Conservation (phyloP, 148 eudicot species). For the Selenicereus undatus region DNA sequence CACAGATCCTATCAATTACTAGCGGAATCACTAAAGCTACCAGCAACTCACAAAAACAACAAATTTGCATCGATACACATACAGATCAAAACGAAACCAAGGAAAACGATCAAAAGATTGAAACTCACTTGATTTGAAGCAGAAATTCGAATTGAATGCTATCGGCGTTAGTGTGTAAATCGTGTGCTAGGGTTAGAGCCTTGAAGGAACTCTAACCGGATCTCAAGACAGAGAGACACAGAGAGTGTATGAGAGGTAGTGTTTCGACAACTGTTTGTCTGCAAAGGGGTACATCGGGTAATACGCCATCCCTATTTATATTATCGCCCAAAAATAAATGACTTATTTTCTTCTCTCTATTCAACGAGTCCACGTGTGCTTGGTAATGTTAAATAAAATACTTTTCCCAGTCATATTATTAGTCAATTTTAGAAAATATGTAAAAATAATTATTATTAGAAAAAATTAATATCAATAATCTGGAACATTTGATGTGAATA, state of each 20-base stretch:
- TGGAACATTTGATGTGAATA: no score
- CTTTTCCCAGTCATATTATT: no score
- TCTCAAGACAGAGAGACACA: neutral
- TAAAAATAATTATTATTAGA: no score
- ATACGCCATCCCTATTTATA: neutral
- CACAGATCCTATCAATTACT: neutral
- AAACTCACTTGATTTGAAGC: conserved; percentile 21
- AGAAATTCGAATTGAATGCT: neutral
- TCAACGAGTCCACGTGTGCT: no score
- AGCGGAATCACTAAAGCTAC: neutral
- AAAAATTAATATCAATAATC: no score
- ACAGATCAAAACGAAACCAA: neutral
- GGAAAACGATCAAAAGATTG: neutral
- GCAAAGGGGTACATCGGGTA: neutral
- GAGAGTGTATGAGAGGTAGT: neutral
- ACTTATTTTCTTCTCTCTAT: no score
- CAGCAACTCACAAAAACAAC: neutral
- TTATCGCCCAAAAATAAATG: neutral
- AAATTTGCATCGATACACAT: conserved; percentile 6
- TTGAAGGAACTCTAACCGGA: conserved; percentile 30
- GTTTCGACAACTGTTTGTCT: neutral
- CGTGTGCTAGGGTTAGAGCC: conserved; percentile 30
- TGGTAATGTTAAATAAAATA: no score
- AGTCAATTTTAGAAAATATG: no score
- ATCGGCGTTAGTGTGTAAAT: neutral